These are phyloP conservation scores for Ophiostoma novo-ulmi DNA, from an alignment of 2,329 filamentous ascomycete species.

Conservation along the genomic window DNA sequence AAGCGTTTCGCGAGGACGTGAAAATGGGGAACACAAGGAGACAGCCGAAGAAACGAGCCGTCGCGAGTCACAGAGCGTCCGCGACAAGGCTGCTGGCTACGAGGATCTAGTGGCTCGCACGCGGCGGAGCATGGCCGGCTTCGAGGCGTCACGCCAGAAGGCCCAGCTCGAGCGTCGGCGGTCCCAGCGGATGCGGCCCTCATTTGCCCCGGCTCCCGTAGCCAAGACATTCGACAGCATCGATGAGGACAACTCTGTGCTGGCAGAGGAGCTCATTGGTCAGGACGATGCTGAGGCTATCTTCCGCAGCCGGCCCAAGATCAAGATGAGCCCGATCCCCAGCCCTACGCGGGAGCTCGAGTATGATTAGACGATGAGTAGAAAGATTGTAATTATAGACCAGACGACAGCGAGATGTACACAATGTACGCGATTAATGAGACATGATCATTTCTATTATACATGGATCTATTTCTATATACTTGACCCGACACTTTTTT, in stretches of 20 bases:
- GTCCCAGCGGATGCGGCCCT: slow-evolving; percentile 41
- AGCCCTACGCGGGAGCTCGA: slow-evolving; percentile 37
- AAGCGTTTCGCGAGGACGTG: background rate
- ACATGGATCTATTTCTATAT: background rate
- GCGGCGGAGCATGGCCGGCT: slow-evolving; percentile 56
- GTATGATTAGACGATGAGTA: background rate
- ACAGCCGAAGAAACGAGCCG: background rate
- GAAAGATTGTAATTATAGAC: background rate
- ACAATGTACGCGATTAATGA: background rate
- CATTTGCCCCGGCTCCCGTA: slow-evolving; percentile 29
- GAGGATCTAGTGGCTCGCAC: slow-evolving; percentile 55
- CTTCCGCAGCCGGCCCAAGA: slow-evolving; percentile 76
- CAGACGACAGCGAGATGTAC: background rate
- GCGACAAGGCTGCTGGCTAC: slow-evolving; percentile 27
- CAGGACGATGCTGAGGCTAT: slow-evolving; percentile 75
- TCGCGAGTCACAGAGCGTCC: background rate
- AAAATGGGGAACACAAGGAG: slow-evolving; percentile 17
- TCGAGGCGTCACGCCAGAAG: slow-evolving; percentile 56
- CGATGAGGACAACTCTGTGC: slow-evolving; percentile 44
- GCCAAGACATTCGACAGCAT: slow-evolving; percentile 32
- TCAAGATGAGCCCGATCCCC: slow-evolving; percentile 66
- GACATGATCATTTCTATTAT: slow-evolving; percentile 15
- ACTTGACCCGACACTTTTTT: background rate
- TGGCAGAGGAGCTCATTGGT: slow-evolving; percentile 64
- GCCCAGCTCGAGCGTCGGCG: slow-evolving; percentile 53